Conservation (phyloP, 306 rosid genomes). For the Sesbania bispinosa region DNA sequence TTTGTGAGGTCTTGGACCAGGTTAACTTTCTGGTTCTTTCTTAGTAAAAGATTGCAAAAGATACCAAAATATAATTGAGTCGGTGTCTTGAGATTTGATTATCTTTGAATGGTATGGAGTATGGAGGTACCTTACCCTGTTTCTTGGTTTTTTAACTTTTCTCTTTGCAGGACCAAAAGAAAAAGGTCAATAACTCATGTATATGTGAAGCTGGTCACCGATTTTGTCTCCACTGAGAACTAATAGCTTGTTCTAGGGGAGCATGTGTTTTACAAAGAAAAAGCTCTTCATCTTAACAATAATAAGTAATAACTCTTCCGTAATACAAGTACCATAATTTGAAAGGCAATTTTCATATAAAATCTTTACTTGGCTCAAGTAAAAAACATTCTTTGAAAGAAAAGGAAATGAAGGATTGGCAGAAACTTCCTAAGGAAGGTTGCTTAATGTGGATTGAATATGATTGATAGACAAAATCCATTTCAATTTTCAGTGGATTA, state of each 20-base stretch:
- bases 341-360: not conserved
- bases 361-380: not conserved
- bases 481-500: no score
- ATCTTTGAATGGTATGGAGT: slow-evolving; percentile 2
- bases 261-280: not conserved
- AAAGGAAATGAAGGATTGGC: not conserved
- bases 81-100: slow-evolving; percentile 18
- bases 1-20: not conserved
- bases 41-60: slow-evolving; percentile 12
- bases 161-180: slow-evolving; percentile 17
- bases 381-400: not conserved
- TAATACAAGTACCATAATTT: not conserved
- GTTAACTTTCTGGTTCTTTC: slow-evolving; percentile 28
- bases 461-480: no score
- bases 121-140: slow-evolving; percentile 30
- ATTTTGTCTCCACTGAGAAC: not conserved
- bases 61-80: slow-evolving; percentile 21
- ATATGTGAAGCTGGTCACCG: no score
- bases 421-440: not conserved
- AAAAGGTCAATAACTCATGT: no score
- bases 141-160: slow-evolving; percentile 23
- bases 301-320: not conserved
- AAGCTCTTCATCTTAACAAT: not conserved
- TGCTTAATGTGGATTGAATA: no score
- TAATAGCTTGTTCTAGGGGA: slow-evolving; percentile 24